phyloP scores from a whole-genome alignment of 2,329 filamentous ascomycete genomes.

The Massarina eburnea region DNA sequence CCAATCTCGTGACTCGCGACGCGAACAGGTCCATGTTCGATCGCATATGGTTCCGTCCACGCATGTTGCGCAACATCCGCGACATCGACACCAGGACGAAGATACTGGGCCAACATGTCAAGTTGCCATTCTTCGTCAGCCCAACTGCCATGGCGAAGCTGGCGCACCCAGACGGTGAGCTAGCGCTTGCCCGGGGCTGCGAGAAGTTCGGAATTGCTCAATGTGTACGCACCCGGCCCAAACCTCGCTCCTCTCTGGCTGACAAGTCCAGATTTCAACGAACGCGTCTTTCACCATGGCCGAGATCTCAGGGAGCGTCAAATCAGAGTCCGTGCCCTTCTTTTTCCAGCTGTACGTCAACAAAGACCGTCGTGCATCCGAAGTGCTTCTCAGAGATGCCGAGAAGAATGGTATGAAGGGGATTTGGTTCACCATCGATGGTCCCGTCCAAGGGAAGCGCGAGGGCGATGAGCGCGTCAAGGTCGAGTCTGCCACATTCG shows the following conservation, averaged over 20 bases:
- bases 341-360: conserved; percentile 34
- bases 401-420: conserved; percentile 15
- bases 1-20: conserved; percentile 51
- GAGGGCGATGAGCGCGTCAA: conserved; percentile 27
- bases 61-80: conserved; percentile 46
- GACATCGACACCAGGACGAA: conserved; percentile 14
- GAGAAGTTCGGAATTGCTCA: conserved; percentile 29
- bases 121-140: conserved; percentile 31
- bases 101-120: conserved; percentile 21
- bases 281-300: conserved; percentile 27
- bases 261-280: conserved; percentile 30
- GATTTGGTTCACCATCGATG: conserved; percentile 27
- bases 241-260: background rate
- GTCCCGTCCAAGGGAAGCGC: conserved; percentile 26
- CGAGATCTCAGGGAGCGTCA: conserved; percentile 19
- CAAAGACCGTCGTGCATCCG: conserved; percentile 12
- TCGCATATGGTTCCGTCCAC: conserved; percentile 51
- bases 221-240: conserved; percentile 18
- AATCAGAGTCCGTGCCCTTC: conserved; percentile 13
- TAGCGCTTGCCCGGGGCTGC: conserved; percentile 29
- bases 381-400: conserved; percentile 19
- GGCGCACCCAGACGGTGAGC: conserved; percentile 32
- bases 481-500: conserved; percentile 27
- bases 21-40: conserved; percentile 48
- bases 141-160: conserved; percentile 32